A percentile compares a stretch with the other conserved stretches of the same genome.
Conservation (phyloP, 345 rosid species). For the Isatis tinctoria region DNA sequence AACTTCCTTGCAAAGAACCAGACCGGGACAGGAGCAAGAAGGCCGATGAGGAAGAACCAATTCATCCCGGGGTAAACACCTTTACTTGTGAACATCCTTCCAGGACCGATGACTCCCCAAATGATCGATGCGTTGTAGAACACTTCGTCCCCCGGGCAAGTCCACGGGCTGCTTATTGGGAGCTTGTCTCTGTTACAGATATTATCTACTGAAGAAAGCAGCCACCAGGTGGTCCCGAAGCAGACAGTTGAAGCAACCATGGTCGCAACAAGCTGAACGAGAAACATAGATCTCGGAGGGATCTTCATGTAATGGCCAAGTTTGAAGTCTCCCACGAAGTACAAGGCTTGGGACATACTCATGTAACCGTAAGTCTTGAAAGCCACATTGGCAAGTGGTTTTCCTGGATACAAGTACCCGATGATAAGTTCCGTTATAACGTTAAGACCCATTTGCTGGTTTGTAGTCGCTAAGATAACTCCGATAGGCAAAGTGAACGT, state of each 20-base stretch:
- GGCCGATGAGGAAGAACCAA: constrained; percentile 78
- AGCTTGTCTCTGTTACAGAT: constrained; percentile 50
- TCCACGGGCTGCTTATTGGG: constrained; percentile 74
- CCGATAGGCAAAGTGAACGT: constrained; percentile 87
- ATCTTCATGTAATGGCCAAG: constrained; percentile 89
- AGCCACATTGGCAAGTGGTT: constrained; percentile 77
- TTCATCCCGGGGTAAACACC: constrained; percentile 60
- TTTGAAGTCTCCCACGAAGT: constrained; percentile 62
- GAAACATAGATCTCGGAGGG: constrained; percentile 81
- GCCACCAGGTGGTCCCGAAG: constrained; percentile 77
- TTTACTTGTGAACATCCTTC: constrained; percentile 54
- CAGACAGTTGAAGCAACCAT: constrained; percentile 47
- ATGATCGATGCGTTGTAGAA: constrained; percentile 82
- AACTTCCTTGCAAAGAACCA: constrained; percentile 51
- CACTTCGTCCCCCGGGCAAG: constrained; percentile 54
- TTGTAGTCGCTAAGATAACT: constrained; percentile 73
- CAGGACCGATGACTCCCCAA: constrained; percentile 82
- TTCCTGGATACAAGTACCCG: constrained; percentile 69
- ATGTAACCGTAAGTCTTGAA: constrained; percentile 81
- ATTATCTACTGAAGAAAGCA: constrained; percentile 44
- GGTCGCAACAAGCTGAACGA: constrained; percentile 69
- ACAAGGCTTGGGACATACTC: constrained; percentile 72
- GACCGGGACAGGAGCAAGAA: constrained; percentile 59
- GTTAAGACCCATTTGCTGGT: constrained; percentile 68
- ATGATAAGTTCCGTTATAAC: constrained; percentile 77